Evolutionary conservation across 2,329 filamentous ascomycete genomes (phyloP).

Genomic region (Rhinocladiella mackenziei): DNA sequence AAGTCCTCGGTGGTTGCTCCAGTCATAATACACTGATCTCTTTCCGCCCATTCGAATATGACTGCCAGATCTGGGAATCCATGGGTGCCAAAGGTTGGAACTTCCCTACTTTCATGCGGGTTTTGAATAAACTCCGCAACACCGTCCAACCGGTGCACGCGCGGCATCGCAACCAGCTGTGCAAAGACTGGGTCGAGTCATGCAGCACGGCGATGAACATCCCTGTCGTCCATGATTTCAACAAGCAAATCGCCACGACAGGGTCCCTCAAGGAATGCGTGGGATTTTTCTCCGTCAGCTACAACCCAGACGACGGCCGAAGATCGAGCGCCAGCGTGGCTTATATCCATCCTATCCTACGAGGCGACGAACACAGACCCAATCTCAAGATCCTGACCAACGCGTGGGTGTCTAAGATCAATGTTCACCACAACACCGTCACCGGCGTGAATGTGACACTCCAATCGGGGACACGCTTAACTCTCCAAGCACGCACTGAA

Average conservation of each 20-base stretch:
- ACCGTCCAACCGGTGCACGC: conserved; percentile 85
- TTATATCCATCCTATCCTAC: conserved; percentile 87
- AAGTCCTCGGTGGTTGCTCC: conserved; percentile 87
- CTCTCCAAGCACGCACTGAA: conserved; percentile 62
- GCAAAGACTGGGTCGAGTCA: conserved; percentile 81
- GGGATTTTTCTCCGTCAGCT: conserved; percentile 86
- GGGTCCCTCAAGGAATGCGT: conserved; percentile 72
- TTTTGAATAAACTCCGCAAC: conserved; percentile 80
- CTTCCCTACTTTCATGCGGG: conserved; percentile 77
- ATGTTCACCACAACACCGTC: conserved; percentile 60
- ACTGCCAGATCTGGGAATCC: conserved; percentile 77
- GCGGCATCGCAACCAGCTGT: conserved; percentile 83
- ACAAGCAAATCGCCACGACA: conserved; percentile 70
- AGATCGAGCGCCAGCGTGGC: conserved; percentile 84
- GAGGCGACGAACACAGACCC: conserved; percentile 73
- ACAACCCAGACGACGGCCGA: conserved; percentile 82
- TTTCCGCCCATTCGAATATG: conserved; percentile 86
- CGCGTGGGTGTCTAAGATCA: conserved; percentile 79
- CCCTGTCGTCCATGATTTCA: conserved; percentile 80
- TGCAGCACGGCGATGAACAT: conserved; percentile 76
- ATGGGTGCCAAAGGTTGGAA: conserved; percentile 80
- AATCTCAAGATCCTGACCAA: conserved; percentile 85
- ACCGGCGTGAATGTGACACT: conserved; percentile 70
- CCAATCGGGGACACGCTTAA: conserved; percentile 54
- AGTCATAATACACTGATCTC: conserved; percentile 93